Conservation (phyloP, 106 monocot species). For the Apostasia ramifera region DNA sequence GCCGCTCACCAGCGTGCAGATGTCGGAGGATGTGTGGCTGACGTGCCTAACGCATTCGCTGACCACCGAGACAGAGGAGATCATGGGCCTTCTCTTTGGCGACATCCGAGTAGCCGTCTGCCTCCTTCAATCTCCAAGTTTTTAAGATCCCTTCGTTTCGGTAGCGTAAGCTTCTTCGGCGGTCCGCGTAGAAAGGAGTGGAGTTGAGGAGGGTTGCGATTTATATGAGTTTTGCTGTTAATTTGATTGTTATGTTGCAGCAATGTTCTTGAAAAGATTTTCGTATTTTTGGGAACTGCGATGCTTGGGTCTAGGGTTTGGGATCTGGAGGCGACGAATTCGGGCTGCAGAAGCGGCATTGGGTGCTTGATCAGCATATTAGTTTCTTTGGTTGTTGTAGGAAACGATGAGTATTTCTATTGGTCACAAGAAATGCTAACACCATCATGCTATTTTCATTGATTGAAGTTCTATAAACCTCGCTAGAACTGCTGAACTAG, state of each 20-base stretch:
- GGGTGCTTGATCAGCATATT: background rate
- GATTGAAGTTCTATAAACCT: background rate
- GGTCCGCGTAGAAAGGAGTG: background rate
- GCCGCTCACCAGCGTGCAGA: slow-evolving; percentile 73
- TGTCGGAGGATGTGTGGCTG: slow-evolving; percentile 96
- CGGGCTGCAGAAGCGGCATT: background rate
- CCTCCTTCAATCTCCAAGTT: background rate
- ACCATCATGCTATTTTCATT: background rate
- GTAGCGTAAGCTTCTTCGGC: background rate
- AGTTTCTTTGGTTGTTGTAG: background rate
- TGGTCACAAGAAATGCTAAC: background rate
- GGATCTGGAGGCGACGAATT: background rate
- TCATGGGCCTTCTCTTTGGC: slow-evolving; percentile 96
- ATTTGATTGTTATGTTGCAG: background rate
- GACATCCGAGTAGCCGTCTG: slow-evolving; percentile 55
- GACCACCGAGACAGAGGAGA: slow-evolving; percentile 94
- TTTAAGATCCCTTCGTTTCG: background rate
- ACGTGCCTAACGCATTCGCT: slow-evolving; percentile 83
- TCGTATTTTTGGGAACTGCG: background rate
- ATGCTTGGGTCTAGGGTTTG: background rate
- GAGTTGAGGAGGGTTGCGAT: background rate
- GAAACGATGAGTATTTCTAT: background rate
- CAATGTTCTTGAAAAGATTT: background rate
- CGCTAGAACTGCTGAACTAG: too few relatives aligned
- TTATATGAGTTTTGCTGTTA: background rate